A percentile compares a stretch with the other conserved stretches of the same genome.
phyloP scores from a whole-genome alignment of 148 eudicot species.

The Chenopodium formosanum region DNA sequence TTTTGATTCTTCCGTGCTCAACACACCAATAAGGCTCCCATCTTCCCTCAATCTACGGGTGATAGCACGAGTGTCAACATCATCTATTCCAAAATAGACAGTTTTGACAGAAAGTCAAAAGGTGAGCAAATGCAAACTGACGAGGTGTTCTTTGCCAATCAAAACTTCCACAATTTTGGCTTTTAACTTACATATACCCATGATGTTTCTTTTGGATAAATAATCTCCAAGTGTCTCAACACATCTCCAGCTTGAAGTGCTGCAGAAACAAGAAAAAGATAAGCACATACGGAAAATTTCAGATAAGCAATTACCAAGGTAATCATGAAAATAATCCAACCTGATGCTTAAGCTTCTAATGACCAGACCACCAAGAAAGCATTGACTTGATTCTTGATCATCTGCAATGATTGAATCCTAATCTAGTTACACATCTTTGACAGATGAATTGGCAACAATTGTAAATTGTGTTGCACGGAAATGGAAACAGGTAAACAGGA shows the following conservation, averaged over 20 bases:
- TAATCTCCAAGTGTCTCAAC: constrained; percentile 70
- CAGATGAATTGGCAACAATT: constrained; percentile 10
- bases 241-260: constrained; percentile 95
- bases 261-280: constrained; percentile 26
- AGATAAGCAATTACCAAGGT: not conserved
- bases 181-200: constrained; percentile 88
- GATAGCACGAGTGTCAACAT: constrained; percentile 96
- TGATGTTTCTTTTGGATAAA: constrained; percentile 80
- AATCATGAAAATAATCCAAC: constrained; percentile 28
- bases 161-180: not conserved
- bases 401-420: constrained; percentile 36
- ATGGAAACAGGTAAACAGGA: not conserved
- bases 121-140: not conserved
- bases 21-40: constrained; percentile 95
- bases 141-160: not conserved
- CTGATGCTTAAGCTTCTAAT: constrained; percentile 91
- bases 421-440: constrained; percentile 8
- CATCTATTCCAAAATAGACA: constrained; percentile 50
- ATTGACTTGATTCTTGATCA: constrained; percentile 88
- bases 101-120: constrained; percentile 11
- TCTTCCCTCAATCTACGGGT: constrained; percentile 91
- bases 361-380: constrained; percentile 88
- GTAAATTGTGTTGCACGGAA: not conserved
- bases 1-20: constrained; percentile 84
- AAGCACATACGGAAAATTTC: not conserved